Conservation (phyloP, 768 basidiomycete species). For the Austroboletus eburneus region DNA sequence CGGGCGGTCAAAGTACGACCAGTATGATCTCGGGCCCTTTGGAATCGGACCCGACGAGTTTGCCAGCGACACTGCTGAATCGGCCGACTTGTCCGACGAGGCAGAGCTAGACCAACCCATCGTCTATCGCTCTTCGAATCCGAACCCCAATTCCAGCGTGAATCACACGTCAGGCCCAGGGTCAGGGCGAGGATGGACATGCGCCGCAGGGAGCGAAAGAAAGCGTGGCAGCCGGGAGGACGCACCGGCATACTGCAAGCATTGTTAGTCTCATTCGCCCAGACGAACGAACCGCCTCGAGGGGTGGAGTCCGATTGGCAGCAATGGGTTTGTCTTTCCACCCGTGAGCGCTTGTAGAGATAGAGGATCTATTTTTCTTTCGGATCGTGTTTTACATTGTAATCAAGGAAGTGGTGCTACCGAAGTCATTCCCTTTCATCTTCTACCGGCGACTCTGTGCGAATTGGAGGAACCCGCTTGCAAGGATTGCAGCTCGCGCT, state of each 20-base stretch:
- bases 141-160: slow-evolving; percentile 9
- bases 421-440: too few species aligned
- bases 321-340: slow-evolving; percentile 49
- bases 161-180: neutral
- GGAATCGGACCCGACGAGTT: slow-evolving; percentile 27
- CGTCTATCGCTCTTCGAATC: slow-evolving; percentile 63
- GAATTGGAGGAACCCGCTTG: too few species aligned
- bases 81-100: slow-evolving; percentile 50
- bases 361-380: too few species aligned
- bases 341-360: slow-evolving; percentile 32
- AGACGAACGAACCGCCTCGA: too few species aligned
- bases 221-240: slow-evolving; percentile 30
- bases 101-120: slow-evolving; percentile 56
- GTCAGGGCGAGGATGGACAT: slow-evolving; percentile 1
- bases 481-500: too few species aligned
- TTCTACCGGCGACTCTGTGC: too few species aligned
- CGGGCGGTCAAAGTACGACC: slow-evolving; percentile 58
- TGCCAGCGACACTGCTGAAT: slow-evolving; percentile 38
- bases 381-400: too few species aligned
- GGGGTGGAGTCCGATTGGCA: slow-evolving; percentile 74
- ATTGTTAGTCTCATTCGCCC: slow-evolving; percentile 78
- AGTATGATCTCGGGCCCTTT: slow-evolving; percentile 58
- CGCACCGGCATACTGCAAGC: slow-evolving; percentile 73
- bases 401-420: too few species aligned
- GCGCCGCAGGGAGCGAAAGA: slow-evolving; percentile 14